Evolutionary conservation across 1,284 basidiomycete species (phyloP), one percentile per base, ranked within the genome.

Genomic region (Naganishia sp.): DNA sequence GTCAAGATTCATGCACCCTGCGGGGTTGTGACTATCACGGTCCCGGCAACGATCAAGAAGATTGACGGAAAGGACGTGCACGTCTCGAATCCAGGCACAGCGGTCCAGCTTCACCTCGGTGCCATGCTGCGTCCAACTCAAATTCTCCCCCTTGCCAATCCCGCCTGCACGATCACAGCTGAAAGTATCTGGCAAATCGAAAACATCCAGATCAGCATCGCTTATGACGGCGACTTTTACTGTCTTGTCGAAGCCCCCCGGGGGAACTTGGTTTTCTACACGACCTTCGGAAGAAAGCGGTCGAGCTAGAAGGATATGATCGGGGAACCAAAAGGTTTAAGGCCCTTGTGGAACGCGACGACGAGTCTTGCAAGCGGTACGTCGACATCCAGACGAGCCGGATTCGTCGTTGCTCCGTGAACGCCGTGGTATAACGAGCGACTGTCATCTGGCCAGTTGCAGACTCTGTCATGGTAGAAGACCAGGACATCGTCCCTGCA

Each of bases 391-490:
- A 44, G 55, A 56, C 15, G 55, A 56, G 25, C 36, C 39, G n/a
- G 55, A 56, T 21, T 28, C 44, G 42, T 45, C 55, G 55, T 56
- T 56, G 31, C 55, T 56, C 21, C 42, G 55, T 55, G 28, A 45
- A 36, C 44, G 7, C n/a, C 21, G 21, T 44, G 39, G 9, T 42
- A 21, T 21, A 6, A n/a, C 15, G 36, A 28, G 10, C 4, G 3
- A 43, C 16, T n/a, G 10, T 16, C 21, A n/a, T 21, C n/a, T 21
- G 18, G 15, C 21, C 10, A 5, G n/a, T 13, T 16, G 13, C 42
- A 55, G 55, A 56, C 42, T 56, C 55, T n/a, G 55, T 56, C 23
- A 56, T 56, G 55, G 39, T 56, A 1, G 55, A 45, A 9, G 55
- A 56, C 55, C 18, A 56, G 10, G 55, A 45, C 7, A 15, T 42